These are phyloP conservation scores for Podospora anserina DNA, from an alignment of 495 filamentous ascomycete species.

Conservation along the genomic window DNA sequence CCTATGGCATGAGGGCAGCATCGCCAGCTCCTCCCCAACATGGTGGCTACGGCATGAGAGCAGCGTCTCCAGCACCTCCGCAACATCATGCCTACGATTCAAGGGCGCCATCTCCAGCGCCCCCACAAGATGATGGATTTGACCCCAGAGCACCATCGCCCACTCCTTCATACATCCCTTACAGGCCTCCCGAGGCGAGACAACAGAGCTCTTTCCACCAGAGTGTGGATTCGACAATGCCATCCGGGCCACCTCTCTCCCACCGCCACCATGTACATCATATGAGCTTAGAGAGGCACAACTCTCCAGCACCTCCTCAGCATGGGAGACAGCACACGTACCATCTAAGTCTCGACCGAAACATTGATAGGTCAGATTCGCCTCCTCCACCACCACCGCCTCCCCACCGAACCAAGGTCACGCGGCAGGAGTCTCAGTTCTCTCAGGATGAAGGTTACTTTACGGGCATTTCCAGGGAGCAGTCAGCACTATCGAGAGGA, in stretches of 20 bases:
- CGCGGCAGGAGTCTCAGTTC: slow-evolving; percentile 23
- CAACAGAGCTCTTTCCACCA: slow-evolving; percentile 20
- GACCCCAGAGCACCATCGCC: slow-evolving; percentile 37
- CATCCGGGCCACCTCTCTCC: neutral
- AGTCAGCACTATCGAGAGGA: slow-evolving; percentile 22
- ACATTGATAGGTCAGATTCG: slow-evolving; percentile 29
- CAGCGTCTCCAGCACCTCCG: slow-evolving; percentile 42
- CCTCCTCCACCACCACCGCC: slow-evolving; percentile 55
- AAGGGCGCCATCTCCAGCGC: slow-evolving; percentile 22
- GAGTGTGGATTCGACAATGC: neutral
- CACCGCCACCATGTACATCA: slow-evolving; percentile 7
- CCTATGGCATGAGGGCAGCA: neutral
- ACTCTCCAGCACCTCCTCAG: slow-evolving; percentile 22
- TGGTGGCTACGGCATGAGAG: slow-evolving; percentile 21
- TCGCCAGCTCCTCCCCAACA: slow-evolving; percentile 36
- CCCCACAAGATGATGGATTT: slow-evolving; percentile 10
- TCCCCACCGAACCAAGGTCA: slow-evolving; percentile 43
- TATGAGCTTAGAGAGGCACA: neutral
- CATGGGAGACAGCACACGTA: slow-evolving; percentile 21
- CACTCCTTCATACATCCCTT: slow-evolving; percentile 44
- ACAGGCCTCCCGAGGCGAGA: slow-evolving; percentile 32
- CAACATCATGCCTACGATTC: slow-evolving; percentile 27
- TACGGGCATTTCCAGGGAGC: slow-evolving; percentile 23
- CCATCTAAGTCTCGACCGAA: slow-evolving; percentile 21
- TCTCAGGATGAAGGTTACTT: slow-evolving; percentile 39